Base-by-base conservation (phyloP, 257 asterid species). In the Rubia yunnanensis region DNA sequence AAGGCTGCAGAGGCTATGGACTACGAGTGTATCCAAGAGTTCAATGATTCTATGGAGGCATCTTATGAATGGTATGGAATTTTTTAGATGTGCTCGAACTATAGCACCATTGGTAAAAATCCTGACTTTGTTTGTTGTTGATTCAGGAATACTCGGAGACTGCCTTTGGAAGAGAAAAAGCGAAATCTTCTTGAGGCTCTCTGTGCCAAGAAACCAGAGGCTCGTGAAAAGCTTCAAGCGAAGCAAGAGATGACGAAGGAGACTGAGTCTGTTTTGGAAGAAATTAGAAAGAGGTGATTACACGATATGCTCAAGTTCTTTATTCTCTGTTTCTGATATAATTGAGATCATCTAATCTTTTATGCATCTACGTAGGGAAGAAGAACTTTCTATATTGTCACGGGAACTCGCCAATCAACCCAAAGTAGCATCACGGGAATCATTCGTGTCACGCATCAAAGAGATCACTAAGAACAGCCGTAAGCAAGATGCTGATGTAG, bases 401-500 rank as follows among this genome's bases (percentile, higher is more conserved):
- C 77, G 79, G 38, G 88, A 88, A 73, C 80, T 86, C 7, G 82
- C 74, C 66, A 81, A 81, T 63, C 88, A 79, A 72, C 85, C 86
- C 24, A 81, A 84, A 62, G 28, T 78, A 72, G 81, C 83, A 63
- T 76, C 83, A 0, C 76, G 92, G 63, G 72, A 74, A 73, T 82
- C 92, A 49, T 80, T 84, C 74, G 76, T 87, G 60, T 82, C 84
- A 67, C 85, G 89, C 67, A 78, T 87, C 60, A 82, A 73, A 67
- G 95, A 87, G 82, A 85, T 87, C 77, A 85, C 96, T n/a, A 87
- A 85, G 79, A 90, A 88, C 75, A 85, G 95, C 80, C 54, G 85
- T 72, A 90, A 90, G 71, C 97, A 79, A 80, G 97, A 90, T 53
- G 76, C 55, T 61, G 96, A 88, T 80, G 75, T 86, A 53, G 84